Evolutionary conservation across 139 green algal genomes (phyloP).

Genomic region (Eudorina sp.): DNA sequence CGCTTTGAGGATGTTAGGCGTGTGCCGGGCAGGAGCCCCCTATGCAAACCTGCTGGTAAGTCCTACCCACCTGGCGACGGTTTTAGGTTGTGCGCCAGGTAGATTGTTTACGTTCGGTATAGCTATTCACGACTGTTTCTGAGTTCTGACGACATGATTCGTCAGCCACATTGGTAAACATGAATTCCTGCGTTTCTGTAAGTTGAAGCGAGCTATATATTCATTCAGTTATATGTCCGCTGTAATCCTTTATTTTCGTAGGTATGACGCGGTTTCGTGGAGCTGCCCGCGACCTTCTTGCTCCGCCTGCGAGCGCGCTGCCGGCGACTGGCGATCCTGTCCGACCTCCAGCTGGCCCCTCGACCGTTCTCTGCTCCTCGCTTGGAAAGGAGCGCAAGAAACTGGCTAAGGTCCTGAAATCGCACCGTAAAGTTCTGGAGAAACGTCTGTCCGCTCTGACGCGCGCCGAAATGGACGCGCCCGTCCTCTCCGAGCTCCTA

Average conservation of each 20-base stretch:
- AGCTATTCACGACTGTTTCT: too few relatives aligned
- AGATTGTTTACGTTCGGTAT: too few relatives aligned
- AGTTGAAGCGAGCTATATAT: too few relatives aligned
- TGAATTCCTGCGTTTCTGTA: too few relatives aligned
- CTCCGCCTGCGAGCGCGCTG: not conserved
- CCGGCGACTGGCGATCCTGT: too few relatives aligned
- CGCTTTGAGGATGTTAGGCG: not conserved
- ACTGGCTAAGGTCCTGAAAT: slow-evolving; percentile 51
- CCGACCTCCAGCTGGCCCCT: not conserved
- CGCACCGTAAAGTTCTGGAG: slow-evolving; percentile 52
- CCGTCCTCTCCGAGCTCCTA: slow-evolving; percentile 29
- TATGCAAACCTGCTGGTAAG: not conserved
- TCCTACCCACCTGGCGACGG: not conserved
- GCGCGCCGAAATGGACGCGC: not conserved
- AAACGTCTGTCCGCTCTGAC: slow-evolving; percentile 33
- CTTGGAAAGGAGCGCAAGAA: slow-evolving; percentile 52
- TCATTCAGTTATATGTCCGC: not conserved
- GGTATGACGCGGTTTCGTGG: not conserved
- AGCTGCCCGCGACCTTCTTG: not conserved
- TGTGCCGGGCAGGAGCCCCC: too few relatives aligned
- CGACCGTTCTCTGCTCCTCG: slow-evolving; percentile 27
- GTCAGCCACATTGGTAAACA: too few relatives aligned
- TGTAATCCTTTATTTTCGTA: not conserved
- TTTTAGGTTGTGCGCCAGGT: not conserved
- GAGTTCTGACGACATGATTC: too few relatives aligned